Evolutionary conservation across 2,329 filamentous ascomycete species (phyloP).

Genomic region (Colletotrichum somersetense): DNA sequence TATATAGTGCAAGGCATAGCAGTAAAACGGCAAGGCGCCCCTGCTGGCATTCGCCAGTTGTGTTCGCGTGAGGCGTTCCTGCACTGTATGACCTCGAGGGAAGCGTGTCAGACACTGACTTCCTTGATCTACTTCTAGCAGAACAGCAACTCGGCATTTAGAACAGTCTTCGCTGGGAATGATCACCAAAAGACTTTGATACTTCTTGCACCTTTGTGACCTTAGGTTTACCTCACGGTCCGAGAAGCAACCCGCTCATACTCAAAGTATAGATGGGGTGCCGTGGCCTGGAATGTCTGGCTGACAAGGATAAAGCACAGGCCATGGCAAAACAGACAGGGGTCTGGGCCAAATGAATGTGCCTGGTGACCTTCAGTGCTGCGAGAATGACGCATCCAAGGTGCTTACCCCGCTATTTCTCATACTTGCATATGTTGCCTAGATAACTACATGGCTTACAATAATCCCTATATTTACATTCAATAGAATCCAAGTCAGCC

Average conservation of each 20-base stretch:
- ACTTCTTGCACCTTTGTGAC: too few relatives aligned
- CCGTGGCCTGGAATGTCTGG: conserved; percentile 9
- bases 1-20: not conserved
- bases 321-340: not conserved
- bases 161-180: not conserved
- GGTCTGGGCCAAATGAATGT: not conserved
- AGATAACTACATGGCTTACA: conserved; percentile 20
- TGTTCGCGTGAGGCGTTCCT: not conserved
- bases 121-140: not conserved
- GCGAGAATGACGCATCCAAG: conserved; percentile 14
- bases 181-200: not conserved
- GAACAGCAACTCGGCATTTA: not conserved
- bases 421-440: conserved; percentile 11
- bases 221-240: too few relatives aligned
- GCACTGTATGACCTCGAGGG: not conserved
- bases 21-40: not conserved
- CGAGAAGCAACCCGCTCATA: too few relatives aligned
- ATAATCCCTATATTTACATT: conserved; percentile 28
- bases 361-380: conserved; percentile 5
- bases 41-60: not conserved
- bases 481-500: not conserved
- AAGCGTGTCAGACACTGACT: not conserved
- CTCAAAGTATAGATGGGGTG: not conserved
- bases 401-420: conserved; percentile 7
- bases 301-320: conserved; percentile 3